Percentiles rank a stretch among this genome's conserved stretches.
phyloP scores from a whole-genome alignment of 768 basidiomycete genomes.

The Butyriboletus loyo region DNA sequence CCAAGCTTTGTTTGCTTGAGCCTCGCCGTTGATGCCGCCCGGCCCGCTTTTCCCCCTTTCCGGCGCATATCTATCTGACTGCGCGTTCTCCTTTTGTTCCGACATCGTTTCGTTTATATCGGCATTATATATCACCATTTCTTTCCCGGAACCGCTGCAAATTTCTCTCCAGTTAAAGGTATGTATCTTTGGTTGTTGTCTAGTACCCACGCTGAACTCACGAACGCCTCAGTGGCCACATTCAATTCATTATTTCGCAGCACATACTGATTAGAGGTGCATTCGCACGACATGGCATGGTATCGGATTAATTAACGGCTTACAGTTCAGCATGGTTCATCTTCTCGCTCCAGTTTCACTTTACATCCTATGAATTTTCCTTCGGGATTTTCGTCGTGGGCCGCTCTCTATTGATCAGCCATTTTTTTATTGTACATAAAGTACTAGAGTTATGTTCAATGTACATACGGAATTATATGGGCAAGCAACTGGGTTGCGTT shows the following conservation, averaged over 20 bases:
- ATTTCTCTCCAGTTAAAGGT: constrained; percentile 1
- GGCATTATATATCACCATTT: background rate
- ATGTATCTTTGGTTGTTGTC: background rate
- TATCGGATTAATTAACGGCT: constrained; percentile 2
- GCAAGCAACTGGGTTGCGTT: constrained; percentile 1
- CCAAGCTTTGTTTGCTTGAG: constrained; percentile 54
- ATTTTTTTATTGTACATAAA: background rate
- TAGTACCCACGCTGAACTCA: background rate
- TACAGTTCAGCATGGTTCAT: constrained; percentile 4
- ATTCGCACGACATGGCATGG: constrained; percentile 15
- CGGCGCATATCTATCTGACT: background rate
- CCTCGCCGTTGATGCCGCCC: constrained; percentile 12
- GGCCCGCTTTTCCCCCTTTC: background rate
- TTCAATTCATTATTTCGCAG: constrained; percentile 4
- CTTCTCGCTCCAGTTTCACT: background rate
- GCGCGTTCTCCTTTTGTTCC: background rate
- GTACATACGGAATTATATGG: background rate
- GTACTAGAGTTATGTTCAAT: background rate
- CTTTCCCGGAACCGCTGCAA: background rate
- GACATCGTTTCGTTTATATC: background rate
- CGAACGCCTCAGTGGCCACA: background rate
- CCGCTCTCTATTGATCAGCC: background rate
- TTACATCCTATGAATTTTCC: background rate
- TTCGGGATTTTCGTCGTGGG: background rate
- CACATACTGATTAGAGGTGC: constrained; percentile 10